Conservation (phyloP, 768 basidiomycete genomes). For the Rhodotorula taiwanensis region DNA sequence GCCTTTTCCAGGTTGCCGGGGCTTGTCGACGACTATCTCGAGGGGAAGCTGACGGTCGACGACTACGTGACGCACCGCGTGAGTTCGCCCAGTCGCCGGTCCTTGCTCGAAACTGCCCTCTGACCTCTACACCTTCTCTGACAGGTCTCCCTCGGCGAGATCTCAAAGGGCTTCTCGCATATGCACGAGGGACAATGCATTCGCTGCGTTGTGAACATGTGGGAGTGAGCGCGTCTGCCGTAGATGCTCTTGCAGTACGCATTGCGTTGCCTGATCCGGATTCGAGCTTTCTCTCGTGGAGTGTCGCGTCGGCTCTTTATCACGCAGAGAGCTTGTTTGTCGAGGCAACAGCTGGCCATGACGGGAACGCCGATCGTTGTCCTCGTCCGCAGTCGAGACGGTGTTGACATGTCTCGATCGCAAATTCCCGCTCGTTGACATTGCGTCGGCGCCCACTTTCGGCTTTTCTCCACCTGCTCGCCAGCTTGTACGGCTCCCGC, state of each 20-base stretch:
- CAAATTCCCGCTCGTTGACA: too few species aligned
- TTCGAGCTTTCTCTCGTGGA: too few species aligned
- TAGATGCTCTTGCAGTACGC: too few species aligned
- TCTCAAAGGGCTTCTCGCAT: constrained; percentile 66
- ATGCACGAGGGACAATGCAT: constrained; percentile 75
- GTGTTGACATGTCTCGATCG: too few species aligned
- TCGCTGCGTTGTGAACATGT: constrained; percentile 90
- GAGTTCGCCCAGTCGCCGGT: constrained; percentile 53
- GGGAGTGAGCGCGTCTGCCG: constrained; percentile 11
- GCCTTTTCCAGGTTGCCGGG: constrained; percentile 17
- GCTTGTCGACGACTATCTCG: constrained; percentile 61
- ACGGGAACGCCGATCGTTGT: neutral
- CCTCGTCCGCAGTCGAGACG: too few species aligned
- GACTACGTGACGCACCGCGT: constrained; percentile 83
- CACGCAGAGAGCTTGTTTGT: too few species aligned
- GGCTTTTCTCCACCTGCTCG: too few species aligned
- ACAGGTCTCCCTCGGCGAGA: constrained; percentile 84
- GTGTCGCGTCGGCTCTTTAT: too few species aligned
- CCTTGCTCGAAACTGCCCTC: neutral
- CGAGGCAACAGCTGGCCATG: too few species aligned
- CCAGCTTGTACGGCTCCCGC: too few species aligned
- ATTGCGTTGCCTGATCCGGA: too few species aligned
- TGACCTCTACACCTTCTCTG: constrained; percentile 50
- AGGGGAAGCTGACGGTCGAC: constrained; percentile 74
- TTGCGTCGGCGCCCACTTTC: too few species aligned